phyloP scores from a whole-genome alignment of 768 basidiomycete genomes.

The Russula emetica region DNA sequence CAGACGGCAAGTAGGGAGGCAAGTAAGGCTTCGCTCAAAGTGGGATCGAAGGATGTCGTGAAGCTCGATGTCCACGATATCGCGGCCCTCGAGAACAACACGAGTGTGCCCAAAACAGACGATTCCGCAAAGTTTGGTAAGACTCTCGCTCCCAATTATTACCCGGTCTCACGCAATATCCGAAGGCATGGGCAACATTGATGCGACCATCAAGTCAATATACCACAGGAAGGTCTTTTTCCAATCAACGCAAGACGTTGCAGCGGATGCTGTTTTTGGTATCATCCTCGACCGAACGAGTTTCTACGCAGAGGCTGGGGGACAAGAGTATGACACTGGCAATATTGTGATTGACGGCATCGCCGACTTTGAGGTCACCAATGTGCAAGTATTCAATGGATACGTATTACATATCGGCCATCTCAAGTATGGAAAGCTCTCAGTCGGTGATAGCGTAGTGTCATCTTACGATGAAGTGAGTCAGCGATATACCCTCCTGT shows the following conservation, averaged over 20 bases:
- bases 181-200: conserved; percentile 72
- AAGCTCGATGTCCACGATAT: conserved; percentile 96
- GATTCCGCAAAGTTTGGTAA: conserved; percentile 89
- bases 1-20: conserved; percentile 86
- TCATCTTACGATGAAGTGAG: conserved; percentile 89
- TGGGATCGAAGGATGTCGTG: conserved; percentile 60
- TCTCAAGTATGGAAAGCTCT: conserved; percentile 82
- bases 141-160: conserved; percentile 30
- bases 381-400: conserved; percentile 92
- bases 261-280: conserved; percentile 69
- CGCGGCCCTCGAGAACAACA: conserved; percentile 75
- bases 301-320: conserved; percentile 97
- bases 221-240: conserved; percentile 78
- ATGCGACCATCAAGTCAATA: conserved; percentile 73
- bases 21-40: conserved; percentile 79
- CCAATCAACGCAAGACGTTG: conserved; percentile 59
- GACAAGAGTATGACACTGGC: conserved; percentile 96
- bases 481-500: conserved; percentile 5
- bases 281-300: conserved; percentile 86
- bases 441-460: conserved; percentile 75
- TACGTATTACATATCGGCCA: conserved; percentile 92
- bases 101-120: conserved; percentile 80
- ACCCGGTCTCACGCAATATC: neutral
- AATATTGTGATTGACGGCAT: conserved; percentile 88
- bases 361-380: conserved; percentile 88